Base-by-base conservation (phyloP, 1,284 basidiomycete species). In the Abortiporus biennis region DNA sequence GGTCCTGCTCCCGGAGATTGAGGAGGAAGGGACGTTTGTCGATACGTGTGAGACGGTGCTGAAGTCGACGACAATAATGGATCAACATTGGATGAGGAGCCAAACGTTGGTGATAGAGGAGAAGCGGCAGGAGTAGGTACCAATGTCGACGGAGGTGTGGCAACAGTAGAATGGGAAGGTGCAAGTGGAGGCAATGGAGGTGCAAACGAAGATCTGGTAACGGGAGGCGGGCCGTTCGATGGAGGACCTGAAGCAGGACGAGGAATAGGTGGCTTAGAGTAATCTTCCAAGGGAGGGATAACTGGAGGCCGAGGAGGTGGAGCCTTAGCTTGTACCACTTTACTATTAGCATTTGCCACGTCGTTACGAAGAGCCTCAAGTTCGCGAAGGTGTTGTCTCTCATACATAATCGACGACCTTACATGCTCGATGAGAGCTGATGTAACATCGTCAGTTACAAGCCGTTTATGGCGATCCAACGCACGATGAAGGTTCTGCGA, bases 401-500 rank as follows among this genome's bases (percentile, higher is more conserved):
- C 93, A 59, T 92, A 95, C 69, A 92, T 81, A 53, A 96, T 80
- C 30, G 85, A 84, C 22, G 91, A 86, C 17, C 92, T 80, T 8
- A 89, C 89, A 59, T 96, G 91, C 61, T 96, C 92, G 41, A 96
- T 80, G 27, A 97, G 67, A 1, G 89, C 84, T 23, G 86, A 74
- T 11, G 88, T 85, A 39, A 96, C 76, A 58, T 97, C 93, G 45
- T 94, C 88, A 43, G 94, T 86, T 15, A 92, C 85, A 49, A 87
- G 76, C 40, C 77, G 76, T 44, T 87, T 89, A 62, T 97, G 92
- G 1, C 76, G 76, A 32, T 85, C 76, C 23, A 97, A 74, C 1
- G 92, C 85, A 31, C 77, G 76, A 55, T 94, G 90, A 8, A 97
- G 71, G 52, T 96, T 93, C 52, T 88, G 80, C 1, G 93, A 95